These are phyloP conservation scores for Pelargonium citronellum DNA, from an alignment of 441 rosid genomes.

Conservation along the genomic window DNA sequence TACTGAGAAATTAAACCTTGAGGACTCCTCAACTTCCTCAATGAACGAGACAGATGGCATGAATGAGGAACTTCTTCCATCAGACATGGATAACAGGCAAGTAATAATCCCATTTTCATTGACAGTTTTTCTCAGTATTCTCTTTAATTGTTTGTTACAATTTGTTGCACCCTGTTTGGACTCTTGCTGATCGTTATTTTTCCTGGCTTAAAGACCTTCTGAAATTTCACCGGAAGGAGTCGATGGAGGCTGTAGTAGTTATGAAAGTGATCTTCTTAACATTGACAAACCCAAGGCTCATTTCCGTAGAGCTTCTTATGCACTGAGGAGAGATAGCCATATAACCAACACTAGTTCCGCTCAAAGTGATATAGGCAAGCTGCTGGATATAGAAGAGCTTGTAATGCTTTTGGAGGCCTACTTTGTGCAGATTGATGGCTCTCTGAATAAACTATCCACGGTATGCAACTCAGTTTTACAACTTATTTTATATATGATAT, in stretches of 20 bases:
- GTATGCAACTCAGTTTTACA: conserved; percentile 30
- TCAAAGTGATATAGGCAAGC: conserved; percentile 50
- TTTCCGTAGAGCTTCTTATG: conserved; percentile 36
- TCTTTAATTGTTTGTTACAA: no score
- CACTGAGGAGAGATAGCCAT: conserved; percentile 46
- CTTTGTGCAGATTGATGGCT: conserved; percentile 81
- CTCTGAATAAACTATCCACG: conserved; percentile 71
- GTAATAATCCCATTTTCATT: conserved; percentile 13
- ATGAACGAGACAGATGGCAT: conserved; percentile 44
- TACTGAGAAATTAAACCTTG: conserved; percentile 58
- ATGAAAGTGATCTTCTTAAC: conserved; percentile 36
- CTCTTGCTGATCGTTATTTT: background rate
- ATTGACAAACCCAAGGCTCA: conserved; percentile 37
- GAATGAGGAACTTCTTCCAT: conserved; percentile 42
- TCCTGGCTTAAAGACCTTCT: conserved; percentile 21
- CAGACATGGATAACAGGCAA: conserved; percentile 54
- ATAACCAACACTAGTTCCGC: conserved; percentile 53
- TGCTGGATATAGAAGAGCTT: conserved; percentile 67
- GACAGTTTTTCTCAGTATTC: no score
- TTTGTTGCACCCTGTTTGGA: no score
- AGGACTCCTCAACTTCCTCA: conserved; percentile 53
- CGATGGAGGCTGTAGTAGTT: conserved; percentile 28
- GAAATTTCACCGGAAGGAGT: conserved; percentile 37
- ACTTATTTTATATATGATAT: no score
- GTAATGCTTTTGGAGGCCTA: conserved; percentile 93